phyloP scores from a whole-genome alignment of 371 early-diverging fungal genomes.

The Nematocida sp. region DNA sequence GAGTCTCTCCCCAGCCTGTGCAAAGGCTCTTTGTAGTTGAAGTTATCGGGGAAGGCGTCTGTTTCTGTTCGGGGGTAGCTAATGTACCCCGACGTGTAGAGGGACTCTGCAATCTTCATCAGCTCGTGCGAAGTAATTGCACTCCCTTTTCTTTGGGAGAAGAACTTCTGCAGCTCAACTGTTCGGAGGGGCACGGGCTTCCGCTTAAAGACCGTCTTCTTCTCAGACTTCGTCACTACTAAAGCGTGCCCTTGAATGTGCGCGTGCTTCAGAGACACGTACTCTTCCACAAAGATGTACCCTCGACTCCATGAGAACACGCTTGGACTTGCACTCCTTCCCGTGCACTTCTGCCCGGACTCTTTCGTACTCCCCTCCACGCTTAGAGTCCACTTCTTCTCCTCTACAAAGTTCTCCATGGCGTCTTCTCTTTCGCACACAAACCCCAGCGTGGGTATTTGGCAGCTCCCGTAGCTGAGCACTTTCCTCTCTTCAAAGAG shows the following conservation, averaged over 20 bases:
- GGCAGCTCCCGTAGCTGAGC: slow-evolving; percentile 90
- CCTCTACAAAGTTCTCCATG: slow-evolving; percentile 75
- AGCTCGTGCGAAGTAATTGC: slow-evolving; percentile 71
- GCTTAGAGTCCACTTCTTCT: slow-evolving; percentile 78
- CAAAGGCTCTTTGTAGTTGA: slow-evolving; percentile 68
- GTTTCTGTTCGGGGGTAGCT: slow-evolving; percentile 99
- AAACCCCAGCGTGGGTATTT: slow-evolving; percentile 96
- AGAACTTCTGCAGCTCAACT: slow-evolving; percentile 70
- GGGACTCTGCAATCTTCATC: slow-evolving; percentile 69
- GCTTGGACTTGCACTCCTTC: too few relatives aligned
- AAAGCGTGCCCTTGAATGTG: background rate
- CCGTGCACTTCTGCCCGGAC: background rate
- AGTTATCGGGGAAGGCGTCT: slow-evolving; percentile 74
- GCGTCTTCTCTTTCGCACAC: slow-evolving; percentile 80
- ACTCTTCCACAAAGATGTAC: slow-evolving; percentile 63
- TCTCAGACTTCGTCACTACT: slow-evolving; percentile 63
- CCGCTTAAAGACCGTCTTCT: slow-evolving; percentile 86
- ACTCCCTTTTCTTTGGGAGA: background rate
- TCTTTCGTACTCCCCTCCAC: slow-evolving; percentile 64
- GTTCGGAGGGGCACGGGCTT: slow-evolving; percentile 69
- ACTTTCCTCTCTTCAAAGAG: slow-evolving; percentile 57
- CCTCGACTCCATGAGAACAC: slow-evolving; percentile 62
- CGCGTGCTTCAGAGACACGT: slow-evolving; percentile 45
- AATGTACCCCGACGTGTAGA: slow-evolving; percentile 71
- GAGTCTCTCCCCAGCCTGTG: slow-evolving; percentile 49